Conservation (phyloP, 2,329 filamentous ascomycete genomes). For the Paecilomyces sp. region DNA sequence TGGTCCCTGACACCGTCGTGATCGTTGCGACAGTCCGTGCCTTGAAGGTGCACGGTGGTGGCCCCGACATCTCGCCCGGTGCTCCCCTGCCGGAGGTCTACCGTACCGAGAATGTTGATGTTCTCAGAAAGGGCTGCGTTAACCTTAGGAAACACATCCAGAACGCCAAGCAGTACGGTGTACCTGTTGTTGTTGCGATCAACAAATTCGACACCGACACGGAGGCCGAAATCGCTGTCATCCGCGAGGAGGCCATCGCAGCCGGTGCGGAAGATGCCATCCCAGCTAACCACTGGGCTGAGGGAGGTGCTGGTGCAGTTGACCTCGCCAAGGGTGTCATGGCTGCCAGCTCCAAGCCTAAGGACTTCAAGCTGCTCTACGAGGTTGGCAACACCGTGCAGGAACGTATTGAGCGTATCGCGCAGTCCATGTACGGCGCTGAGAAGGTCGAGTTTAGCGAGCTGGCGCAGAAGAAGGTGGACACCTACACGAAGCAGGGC, state of each 20-base stretch:
- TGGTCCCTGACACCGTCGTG: slow-evolving; percentile 87
- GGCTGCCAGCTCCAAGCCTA: slow-evolving; percentile 71
- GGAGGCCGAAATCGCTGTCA: slow-evolving; percentile 78
- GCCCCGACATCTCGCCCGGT: slow-evolving; percentile 85
- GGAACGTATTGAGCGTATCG: slow-evolving; percentile 85
- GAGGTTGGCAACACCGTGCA: slow-evolving; percentile 70
- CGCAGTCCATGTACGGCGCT: slow-evolving; percentile 90
- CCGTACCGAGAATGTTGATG: slow-evolving; percentile 85
- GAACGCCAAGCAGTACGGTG: slow-evolving; percentile 81
- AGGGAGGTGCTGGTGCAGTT: slow-evolving; percentile 83
- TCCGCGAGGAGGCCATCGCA: slow-evolving; percentile 83
- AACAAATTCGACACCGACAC: slow-evolving; percentile 96
- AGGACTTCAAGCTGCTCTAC: slow-evolving; percentile 85
- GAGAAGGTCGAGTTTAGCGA: slow-evolving; percentile 86
- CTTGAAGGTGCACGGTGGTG: slow-evolving; percentile 93
- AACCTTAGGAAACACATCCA: slow-evolving; percentile 93
- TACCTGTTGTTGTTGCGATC: slow-evolving; percentile 93
- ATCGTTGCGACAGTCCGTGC: slow-evolving; percentile 93
- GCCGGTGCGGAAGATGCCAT: slow-evolving; percentile 93
- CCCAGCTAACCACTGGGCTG: slow-evolving; percentile 91
- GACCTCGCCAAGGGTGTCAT: slow-evolving; percentile 85
- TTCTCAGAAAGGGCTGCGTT: slow-evolving; percentile 81
- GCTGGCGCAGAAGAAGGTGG: slow-evolving; percentile 90
- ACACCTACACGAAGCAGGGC: slow-evolving; percentile 87
- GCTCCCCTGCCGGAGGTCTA: slow-evolving; percentile 81